Base-by-base conservation (phyloP, 2,329 filamentous ascomycete species). In the Helicocarpus griseus region DNA sequence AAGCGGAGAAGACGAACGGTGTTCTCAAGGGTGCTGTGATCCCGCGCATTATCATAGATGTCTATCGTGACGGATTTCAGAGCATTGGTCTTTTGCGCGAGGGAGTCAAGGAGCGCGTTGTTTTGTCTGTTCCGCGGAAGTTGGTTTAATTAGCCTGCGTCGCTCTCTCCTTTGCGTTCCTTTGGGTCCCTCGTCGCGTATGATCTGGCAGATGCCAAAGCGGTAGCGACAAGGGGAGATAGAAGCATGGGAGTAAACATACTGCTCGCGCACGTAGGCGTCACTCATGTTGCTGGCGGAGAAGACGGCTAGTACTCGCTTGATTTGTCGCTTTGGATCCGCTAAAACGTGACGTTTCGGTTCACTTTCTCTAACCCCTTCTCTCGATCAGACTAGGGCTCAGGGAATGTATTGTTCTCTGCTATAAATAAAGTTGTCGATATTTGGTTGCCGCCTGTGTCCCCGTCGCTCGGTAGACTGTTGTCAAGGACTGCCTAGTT, bases 11-110 rank as follows among this genome's bases (percentile, higher is more conserved):
- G 58, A 72, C 81, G 53, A 77, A 94, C 88, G 36, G 87, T 91
- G 63, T 82, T 83, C 70, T 98, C 89, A 59, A 98, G 87, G 57
- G 95, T 81, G 58, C 86, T 82, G 62, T 97, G 91, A 61, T 87
- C 82, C 53, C 89, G 82, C 47, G 93, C 93, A 67, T 93, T 89
- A 73, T 97, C 90, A 78, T 97, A 96, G 64, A 98, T 98, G 74
- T 98, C 89, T 58, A 97, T 82, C 39, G 93, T 98, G 48, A 98
- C 89, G 69, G 87, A 87, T 64, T 91, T 89, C 57, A 98, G 80
- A 49, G 89, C 89, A 17, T 87, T 87, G 51, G 97, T 90, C 74
- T 98, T 98, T 58, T 82, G 80, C 14, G 87, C 86, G 35, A 98
- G 85, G 67, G 95, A 89, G 63, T 91, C 85, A 52, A 98, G 86